phyloP scores from a whole-genome alignment of 73 alveolate species.

The Uronychia setigera region DNA sequence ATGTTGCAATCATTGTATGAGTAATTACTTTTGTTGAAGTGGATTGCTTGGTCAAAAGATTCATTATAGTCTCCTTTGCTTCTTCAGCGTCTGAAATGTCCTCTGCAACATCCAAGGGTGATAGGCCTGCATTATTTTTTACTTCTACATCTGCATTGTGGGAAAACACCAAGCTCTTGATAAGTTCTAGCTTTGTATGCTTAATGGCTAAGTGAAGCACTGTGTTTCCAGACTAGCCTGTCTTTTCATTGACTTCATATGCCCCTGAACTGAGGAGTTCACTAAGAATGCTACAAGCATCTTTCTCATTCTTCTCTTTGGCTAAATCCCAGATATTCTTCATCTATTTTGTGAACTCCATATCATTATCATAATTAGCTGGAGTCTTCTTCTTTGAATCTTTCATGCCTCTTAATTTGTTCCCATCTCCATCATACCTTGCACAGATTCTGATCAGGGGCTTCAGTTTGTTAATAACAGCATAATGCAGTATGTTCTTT shows the following conservation, averaged over 20 bases:
- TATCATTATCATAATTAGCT: slow-evolving; percentile 64
- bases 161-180: slow-evolving; percentile 22
- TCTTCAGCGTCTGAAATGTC: slow-evolving; percentile 26
- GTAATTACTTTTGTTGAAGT: slow-evolving; percentile 25
- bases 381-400: slow-evolving; percentile 76
- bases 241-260: slow-evolving; percentile 64
- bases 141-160: slow-evolving; percentile 25
- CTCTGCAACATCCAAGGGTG: slow-evolving; percentile 4
- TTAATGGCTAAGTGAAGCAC: slow-evolving; percentile 77
- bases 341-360: slow-evolving; percentile 54
- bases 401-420: slow-evolving; percentile 55
- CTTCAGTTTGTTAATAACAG: slow-evolving; percentile 64
- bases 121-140: slow-evolving; percentile 11
- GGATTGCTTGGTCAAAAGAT: slow-evolving; percentile 21
- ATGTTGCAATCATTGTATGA: not conserved
- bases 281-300: slow-evolving; percentile 30
- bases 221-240: slow-evolving; percentile 63
- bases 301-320: slow-evolving; percentile 53
- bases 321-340: slow-evolving; percentile 81
- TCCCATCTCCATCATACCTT: slow-evolving; percentile 69
- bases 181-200: slow-evolving; percentile 27
- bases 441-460: slow-evolving; percentile 57
- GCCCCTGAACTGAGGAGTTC: slow-evolving; percentile 14
- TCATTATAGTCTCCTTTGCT: not conserved
- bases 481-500: slow-evolving; percentile 74